A percentile compares a stretch with the other conserved stretches of the same genome.
Evolutionary conservation across 176 grass and related monocot genomes (phyloP).

Genomic region (Phyllostachys edulis): DNA sequence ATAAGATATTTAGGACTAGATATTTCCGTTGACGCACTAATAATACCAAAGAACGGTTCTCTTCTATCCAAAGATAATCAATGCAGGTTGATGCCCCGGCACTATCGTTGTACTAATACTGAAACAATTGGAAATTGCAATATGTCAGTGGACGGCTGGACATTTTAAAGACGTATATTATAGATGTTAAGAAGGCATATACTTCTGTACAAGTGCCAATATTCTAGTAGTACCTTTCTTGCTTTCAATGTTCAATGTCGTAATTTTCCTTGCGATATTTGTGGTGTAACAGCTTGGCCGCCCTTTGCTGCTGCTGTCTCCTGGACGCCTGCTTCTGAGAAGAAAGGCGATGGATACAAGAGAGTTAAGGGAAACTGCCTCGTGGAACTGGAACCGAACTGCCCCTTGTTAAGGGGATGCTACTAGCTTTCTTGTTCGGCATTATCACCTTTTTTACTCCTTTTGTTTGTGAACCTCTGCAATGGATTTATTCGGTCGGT

Average conservation of each 20-base stretch:
- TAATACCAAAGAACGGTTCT: not conserved
- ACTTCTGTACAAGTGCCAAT: not conserved
- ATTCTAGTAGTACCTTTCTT: not conserved
- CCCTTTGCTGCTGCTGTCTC: conserved; percentile 60
- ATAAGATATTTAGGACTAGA: not conserved
- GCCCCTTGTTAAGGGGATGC: not conserved
- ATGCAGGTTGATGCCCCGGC: not conserved
- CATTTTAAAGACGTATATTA: not conserved
- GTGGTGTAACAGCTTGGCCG: conserved; percentile 45
- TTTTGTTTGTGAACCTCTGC: not conserved
- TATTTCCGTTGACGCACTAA: not conserved
- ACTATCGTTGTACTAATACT: not conserved
- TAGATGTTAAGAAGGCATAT: not conserved
- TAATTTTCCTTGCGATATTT: not conserved
- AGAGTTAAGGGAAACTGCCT: not conserved
- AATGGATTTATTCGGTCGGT: not conserved
- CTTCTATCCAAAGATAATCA: no score
- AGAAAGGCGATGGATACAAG: not conserved
- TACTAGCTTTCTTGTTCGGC: conserved; percentile 3
- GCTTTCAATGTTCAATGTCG: not conserved
- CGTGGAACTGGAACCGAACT: not conserved
- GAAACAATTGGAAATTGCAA: not conserved
- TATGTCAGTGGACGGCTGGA: not conserved
- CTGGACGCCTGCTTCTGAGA: conserved; percentile 60
- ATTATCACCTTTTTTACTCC: not conserved